Percentiles rank a stretch among this genome's conserved stretches.
Evolutionary conservation across 2,329 filamentous ascomycete species (phyloP).

Genomic region (Aspergillus sclerotialis): DNA sequence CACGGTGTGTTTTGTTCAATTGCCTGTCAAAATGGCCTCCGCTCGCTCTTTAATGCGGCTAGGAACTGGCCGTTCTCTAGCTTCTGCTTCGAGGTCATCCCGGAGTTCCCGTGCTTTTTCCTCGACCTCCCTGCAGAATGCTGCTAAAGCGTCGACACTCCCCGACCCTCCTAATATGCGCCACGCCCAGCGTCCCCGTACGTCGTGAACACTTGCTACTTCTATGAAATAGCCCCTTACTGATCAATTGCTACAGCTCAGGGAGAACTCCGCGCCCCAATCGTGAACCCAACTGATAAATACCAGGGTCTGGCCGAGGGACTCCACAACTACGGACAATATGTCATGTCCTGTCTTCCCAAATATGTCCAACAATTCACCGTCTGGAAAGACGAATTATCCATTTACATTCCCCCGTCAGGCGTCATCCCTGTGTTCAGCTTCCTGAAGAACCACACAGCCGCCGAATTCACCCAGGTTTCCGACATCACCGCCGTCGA

Average conservation of each 20-base stretch:
- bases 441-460: constrained; percentile 96
- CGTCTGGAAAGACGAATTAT: constrained; percentile 98
- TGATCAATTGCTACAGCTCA: constrained; percentile 26
- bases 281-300: constrained; percentile 91
- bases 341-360: constrained; percentile 91
- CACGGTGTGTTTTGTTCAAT: constrained; percentile 17
- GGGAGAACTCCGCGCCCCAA: constrained; percentile 64
- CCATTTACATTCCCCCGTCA: constrained; percentile 81
- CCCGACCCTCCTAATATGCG: constrained; percentile 62
- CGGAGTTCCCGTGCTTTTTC: constrained; percentile 31
- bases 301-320: constrained; percentile 79
- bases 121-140: constrained; percentile 31
- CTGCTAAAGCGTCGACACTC: constrained; percentile 48
- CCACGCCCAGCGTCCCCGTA: constrained; percentile 48
- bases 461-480: constrained; percentile 92
- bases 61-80: constrained; percentile 33
- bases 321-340: constrained; percentile 91
- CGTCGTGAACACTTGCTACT: constrained; percentile 22
- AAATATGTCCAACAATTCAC: constrained; percentile 99
- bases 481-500: constrained; percentile 91
- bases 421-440: constrained; percentile 86
- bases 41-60: constrained; percentile 40
- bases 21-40: constrained; percentile 36
- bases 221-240: constrained; percentile 57
- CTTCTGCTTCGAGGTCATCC: constrained; percentile 26